phyloP scores from a whole-genome alignment of 2,329 filamentous ascomycete genomes.

The Colletotrichum echinochloae region DNA sequence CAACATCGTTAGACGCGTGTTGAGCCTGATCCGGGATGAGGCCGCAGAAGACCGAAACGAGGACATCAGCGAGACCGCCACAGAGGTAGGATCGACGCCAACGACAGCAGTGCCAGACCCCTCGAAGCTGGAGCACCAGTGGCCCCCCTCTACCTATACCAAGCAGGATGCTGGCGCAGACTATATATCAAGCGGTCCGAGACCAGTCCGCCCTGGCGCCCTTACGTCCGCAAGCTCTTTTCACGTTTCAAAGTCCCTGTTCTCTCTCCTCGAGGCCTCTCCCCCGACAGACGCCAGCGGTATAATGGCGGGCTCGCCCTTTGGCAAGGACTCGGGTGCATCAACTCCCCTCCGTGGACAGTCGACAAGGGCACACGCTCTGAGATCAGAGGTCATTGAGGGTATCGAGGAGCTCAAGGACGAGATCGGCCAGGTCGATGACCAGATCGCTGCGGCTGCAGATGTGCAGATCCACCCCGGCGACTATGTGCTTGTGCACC shows the following conservation, averaged over 20 bases:
- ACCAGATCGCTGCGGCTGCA: slow-evolving; percentile 89
- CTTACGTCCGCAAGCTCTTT: slow-evolving; percentile 73
- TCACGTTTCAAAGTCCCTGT: slow-evolving; percentile 80
- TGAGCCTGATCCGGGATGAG: slow-evolving; percentile 92
- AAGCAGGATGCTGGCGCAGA: slow-evolving; percentile 50
- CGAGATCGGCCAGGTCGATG: slow-evolving; percentile 91
- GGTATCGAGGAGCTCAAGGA: slow-evolving; percentile 97
- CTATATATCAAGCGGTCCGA: slow-evolving; percentile 42
- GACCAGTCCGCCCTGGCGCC: slow-evolving; percentile 66
- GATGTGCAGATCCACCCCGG: slow-evolving; percentile 94
- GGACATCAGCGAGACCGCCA: slow-evolving; percentile 67
- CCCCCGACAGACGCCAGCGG: slow-evolving; percentile 59
- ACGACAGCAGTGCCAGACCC: slow-evolving; percentile 53
- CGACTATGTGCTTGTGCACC: slow-evolving; percentile 91
- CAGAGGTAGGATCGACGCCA: slow-evolving; percentile 57
- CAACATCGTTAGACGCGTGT: slow-evolving; percentile 90
- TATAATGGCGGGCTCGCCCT: slow-evolving; percentile 58
- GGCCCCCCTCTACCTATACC: slow-evolving; percentile 48
- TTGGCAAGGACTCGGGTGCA: slow-evolving; percentile 58
- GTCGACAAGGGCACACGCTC: slow-evolving; percentile 69
- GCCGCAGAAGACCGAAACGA: slow-evolving; percentile 82
- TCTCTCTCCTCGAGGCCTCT: slow-evolving; percentile 85
- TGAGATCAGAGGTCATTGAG: slow-evolving; percentile 91
- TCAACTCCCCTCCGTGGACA: slow-evolving; percentile 61
- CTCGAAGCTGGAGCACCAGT: slow-evolving; percentile 47